Conservation (phyloP, 1,139 yeast species). For the Yamadazyma aaseri region DNA sequence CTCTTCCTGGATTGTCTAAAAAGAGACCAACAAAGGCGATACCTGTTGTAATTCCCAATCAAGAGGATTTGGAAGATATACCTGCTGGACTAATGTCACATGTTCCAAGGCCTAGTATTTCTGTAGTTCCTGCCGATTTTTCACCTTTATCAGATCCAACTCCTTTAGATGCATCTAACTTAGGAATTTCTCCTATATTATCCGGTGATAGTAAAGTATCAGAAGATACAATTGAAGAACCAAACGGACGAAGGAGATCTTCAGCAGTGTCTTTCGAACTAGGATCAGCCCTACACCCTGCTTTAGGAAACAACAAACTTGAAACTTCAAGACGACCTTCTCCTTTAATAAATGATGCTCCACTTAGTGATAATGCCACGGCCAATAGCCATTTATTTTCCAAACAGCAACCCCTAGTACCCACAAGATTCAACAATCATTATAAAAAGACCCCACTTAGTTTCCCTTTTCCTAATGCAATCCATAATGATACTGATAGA, state of each 20-base stretch:
- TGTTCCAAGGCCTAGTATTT: constrained; percentile 24
- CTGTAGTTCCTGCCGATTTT: constrained; percentile 11
- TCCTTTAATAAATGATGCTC: constrained; percentile 16
- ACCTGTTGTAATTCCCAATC: constrained; percentile 15
- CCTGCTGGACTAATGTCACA: constrained; percentile 37
- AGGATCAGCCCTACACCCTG: not conserved
- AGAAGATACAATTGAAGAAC: not conserved
- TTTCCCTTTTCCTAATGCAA: constrained; percentile 40
- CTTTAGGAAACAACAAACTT: not conserved
- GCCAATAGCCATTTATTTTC: constrained; percentile 12
- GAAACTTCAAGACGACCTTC: constrained; percentile 13
- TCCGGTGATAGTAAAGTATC: not conserved
- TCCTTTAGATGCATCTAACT: constrained; percentile 1
- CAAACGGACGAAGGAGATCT: too few relatives aligned
- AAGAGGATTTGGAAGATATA: constrained; percentile 43
- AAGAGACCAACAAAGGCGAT: constrained; percentile 9
- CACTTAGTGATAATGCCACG: constrained; percentile 13
- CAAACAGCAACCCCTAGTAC: not conserved
- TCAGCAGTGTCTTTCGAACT: too few relatives aligned
- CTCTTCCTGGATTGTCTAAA: constrained; percentile 22
- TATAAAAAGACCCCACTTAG: constrained; percentile 42
- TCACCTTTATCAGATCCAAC: constrained; percentile 6
- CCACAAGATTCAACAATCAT: constrained; percentile 41
- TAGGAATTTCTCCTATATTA: not conserved
- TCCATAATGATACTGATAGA: constrained; percentile 38